Base-by-base conservation (phyloP, 257 asterid species). In the Gynochthodes officinalis region DNA sequence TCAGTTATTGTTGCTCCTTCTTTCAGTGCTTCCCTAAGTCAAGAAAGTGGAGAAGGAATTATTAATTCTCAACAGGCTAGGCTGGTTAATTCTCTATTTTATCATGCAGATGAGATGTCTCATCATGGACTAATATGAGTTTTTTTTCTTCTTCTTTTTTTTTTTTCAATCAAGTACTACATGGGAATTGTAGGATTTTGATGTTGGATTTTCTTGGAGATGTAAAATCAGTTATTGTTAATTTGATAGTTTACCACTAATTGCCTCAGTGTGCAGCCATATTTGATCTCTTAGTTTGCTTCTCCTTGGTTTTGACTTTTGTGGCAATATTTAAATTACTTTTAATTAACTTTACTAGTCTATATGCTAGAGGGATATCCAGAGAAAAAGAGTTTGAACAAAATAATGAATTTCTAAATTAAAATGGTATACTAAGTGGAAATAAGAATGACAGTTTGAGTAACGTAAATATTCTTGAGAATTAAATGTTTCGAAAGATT, bases 1-100 rank as follows among this genome's bases (percentile, higher is more conserved):
- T 81, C 84, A 23, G 80, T 81, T 13, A 54, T 81, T 65, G 84
- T 81, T 21, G 84, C 84, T 81, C 82, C 84, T 77, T 81, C 82
- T 77, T 81, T 81, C 50, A 77, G 79, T 69, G 73, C 70, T 35
- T 10, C 82, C 72, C 27, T 32, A 59, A 49, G 11, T 66, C 57
- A 69, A 28, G 65, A 43, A 69, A 33, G 28, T 11, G 46, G 35
- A n/a, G 76, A 76, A 69, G 60, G 28, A 57, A 39, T 14, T 18
- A 21, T 13, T 69, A 15, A 32, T 18, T 18, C 4, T 54, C 72
- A 55, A 16, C 54, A n/a, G 55, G 57, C 21, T 65, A 21, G 23
- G 19, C 60, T 11, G 18, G 57, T 57, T 40, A 18, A 53, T 54
- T 52, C 61, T 27, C 28, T 70, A 13, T 46, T 23, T 43, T 72